phyloP scores from a whole-genome alignment of 495 filamentous ascomycete species.

The Penicillium dipodomyicola region DNA sequence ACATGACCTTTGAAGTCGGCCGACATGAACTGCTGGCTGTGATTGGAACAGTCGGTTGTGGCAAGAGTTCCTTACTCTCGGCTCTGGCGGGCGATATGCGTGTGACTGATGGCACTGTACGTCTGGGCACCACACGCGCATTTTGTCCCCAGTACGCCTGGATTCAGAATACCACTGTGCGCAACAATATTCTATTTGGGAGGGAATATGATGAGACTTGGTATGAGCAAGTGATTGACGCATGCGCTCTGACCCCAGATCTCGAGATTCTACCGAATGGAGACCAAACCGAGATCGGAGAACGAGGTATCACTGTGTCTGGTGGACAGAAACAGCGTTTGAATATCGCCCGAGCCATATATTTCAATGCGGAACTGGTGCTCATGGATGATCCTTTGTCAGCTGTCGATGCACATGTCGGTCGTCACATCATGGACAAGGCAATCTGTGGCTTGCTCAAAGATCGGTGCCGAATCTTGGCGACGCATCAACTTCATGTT shows the following conservation, averaged over 20 bases:
- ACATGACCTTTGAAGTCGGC: constrained; percentile 71
- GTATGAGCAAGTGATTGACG: constrained; percentile 57
- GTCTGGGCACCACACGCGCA: constrained; percentile 71
- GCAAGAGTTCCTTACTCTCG: constrained; percentile 87
- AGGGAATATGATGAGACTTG: constrained; percentile 54
- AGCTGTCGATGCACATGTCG: constrained; percentile 84
- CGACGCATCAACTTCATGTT: constrained; percentile 93
- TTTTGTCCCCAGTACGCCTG: constrained; percentile 97
- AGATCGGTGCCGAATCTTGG: constrained; percentile 84
- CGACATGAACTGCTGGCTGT: constrained; percentile 85
- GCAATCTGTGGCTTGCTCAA: constrained; percentile 87
- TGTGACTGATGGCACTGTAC: constrained; percentile 67
- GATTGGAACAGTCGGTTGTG: constrained; percentile 86
- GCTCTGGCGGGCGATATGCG: constrained; percentile 95
- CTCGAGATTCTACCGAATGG: constrained; percentile 54
- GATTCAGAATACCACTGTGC: constrained; percentile 90
- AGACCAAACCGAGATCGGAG: constrained; percentile 59
- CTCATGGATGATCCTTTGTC: constrained; percentile 84
- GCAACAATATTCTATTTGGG: constrained; percentile 88
- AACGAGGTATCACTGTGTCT: constrained; percentile 62
- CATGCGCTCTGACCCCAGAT: constrained; percentile 57
- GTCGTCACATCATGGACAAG: constrained; percentile 92
- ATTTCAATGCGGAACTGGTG: constrained; percentile 76
- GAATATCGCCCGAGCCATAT: constrained; percentile 81
- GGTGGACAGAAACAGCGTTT: constrained; percentile 66